Percentiles rank a stretch among this genome's conserved stretches.
phyloP scores from a whole-genome alignment of 495 filamentous ascomycete genomes.

The Xylaria cubensis region DNA sequence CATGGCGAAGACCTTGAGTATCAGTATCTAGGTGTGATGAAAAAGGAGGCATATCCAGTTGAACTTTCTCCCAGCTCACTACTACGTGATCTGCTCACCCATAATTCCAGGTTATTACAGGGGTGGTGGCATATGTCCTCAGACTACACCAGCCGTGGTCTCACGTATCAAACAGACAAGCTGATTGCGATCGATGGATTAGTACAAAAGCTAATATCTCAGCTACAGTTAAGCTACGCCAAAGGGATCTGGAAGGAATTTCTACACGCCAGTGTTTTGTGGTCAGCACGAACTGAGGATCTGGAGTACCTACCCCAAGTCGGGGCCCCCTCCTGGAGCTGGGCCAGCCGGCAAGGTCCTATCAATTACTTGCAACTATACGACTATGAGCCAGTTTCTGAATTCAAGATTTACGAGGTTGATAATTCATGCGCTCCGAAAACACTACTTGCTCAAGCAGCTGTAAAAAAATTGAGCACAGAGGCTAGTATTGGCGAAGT shows the following conservation, averaged over 20 bases:
- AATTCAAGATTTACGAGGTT: background rate
- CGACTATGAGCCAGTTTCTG: conserved; percentile 1
- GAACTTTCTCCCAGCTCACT: conserved; percentile 7
- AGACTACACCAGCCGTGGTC: conserved; percentile 10
- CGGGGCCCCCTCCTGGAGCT: conserved; percentile 8
- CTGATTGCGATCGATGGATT: conserved; percentile 9
- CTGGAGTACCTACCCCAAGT: conserved; percentile 7
- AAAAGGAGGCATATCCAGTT: conserved; percentile 10
- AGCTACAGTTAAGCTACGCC: background rate
- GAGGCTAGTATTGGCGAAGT: background rate
- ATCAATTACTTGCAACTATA: conserved; percentile 6
- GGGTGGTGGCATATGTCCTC: conserved; percentile 15
- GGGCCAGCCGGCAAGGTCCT: conserved; percentile 9
- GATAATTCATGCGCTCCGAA: background rate
- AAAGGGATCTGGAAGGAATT: conserved; percentile 14
- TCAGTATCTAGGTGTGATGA: conserved; percentile 10
- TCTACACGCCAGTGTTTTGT: background rate
- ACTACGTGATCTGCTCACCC: background rate
- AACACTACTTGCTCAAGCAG: background rate
- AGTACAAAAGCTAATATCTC: conserved; percentile 5
- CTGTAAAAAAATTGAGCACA: background rate
- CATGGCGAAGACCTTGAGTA: conserved; percentile 19
- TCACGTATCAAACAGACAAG: conserved; percentile 12
- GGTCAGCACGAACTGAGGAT: conserved; percentile 14
- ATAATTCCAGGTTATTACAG: background rate